Conservation (phyloP, 2,329 filamentous ascomycete genomes). For the Bisporella sp. region DNA sequence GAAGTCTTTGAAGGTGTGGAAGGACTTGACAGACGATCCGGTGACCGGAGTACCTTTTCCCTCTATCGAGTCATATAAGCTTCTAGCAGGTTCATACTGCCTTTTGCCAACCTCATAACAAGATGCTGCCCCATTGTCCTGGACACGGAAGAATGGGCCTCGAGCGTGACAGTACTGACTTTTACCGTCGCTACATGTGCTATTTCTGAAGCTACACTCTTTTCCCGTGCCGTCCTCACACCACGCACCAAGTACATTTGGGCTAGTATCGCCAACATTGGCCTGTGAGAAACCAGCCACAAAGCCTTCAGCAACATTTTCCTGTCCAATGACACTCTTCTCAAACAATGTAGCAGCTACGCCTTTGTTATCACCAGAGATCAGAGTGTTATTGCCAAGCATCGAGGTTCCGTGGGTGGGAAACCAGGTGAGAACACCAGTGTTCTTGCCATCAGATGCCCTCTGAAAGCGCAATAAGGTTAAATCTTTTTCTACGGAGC, state of each 20-base stretch:
- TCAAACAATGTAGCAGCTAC: slow-evolving; percentile 85
- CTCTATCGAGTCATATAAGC: slow-evolving; percentile 51
- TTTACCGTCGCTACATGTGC: slow-evolving; percentile 68
- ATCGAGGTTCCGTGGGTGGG: slow-evolving; percentile 88
- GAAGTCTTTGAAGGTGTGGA: slow-evolving; percentile 83
- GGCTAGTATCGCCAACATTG: slow-evolving; percentile 84
- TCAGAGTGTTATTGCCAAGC: slow-evolving; percentile 83
- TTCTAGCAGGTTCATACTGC: slow-evolving; percentile 57
- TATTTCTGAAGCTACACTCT: slow-evolving; percentile 70
- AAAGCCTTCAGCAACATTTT: slow-evolving; percentile 57
- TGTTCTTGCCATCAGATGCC: slow-evolving; percentile 65
- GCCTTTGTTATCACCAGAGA: slow-evolving; percentile 95
- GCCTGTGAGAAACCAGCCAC: slow-evolving; percentile 91
- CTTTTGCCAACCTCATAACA: slow-evolving; percentile 70
- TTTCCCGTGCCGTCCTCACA: slow-evolving; percentile 78
- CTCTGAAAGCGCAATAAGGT: slow-evolving; percentile 74
- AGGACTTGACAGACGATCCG: slow-evolving; percentile 65
- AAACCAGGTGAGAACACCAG: slow-evolving; percentile 85
- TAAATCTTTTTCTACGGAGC: slow-evolving; percentile 64
- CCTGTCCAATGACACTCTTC: slow-evolving; percentile 49
- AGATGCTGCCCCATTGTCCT: slow-evolving; percentile 66
- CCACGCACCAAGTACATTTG: slow-evolving; percentile 80
- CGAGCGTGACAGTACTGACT: slow-evolving; percentile 67
- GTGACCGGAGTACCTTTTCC: slow-evolving; percentile 37
- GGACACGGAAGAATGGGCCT: slow-evolving; percentile 59